Evolutionary conservation across 441 rosid genomes (phyloP), one percentile per base, ranked within the genome.

Genomic region (Adansonia rubrostipa): DNA sequence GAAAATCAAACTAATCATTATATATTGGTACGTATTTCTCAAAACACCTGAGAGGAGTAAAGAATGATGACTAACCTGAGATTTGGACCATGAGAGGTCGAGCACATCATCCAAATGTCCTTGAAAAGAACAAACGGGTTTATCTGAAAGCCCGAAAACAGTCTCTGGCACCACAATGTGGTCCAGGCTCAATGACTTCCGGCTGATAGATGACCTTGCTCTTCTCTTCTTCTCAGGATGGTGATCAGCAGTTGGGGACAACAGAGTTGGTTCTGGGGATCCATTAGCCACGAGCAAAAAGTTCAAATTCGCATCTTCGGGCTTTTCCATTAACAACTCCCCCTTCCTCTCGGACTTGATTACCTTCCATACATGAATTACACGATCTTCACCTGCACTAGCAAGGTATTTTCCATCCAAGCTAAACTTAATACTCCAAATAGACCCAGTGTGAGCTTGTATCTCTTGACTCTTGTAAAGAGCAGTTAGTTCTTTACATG

Each of bases 351-450:
- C 93, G 0, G 86, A 79, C 65, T 85, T 91, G 1, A 86, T 80
- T 15, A 92, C 96, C 86, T 89, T 82, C 96, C 96, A 90, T 68
- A 92, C 80, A 82, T 84, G 93, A 84, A 92, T 90, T 73, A 86
- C 80, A 57, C 92, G 81, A 77, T 92, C 96, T 87, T 92, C 93
- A 24, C 93, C 96, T 3, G 93, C 93, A 81, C 90, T 92, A 19
- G 93, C 96, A 81, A 92, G 93, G 85, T 88, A 90, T 64, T 82
- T 90, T 8, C 96, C 96, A 78, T 90, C 93, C 90, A 90, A 87
- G 82, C 96, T 92, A 76, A 92, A 92, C 90, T 90, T 92, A 67
- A 92, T 88, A 74, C 88, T 83, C 96, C 96, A 92, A 64, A 92
- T 88, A 40, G 89, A 90, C 13, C 96, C 96, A 9, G 72, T 85